Evolutionary conservation across 441 rosid species (phyloP).

Genomic region (Pelargonium australe): DNA sequence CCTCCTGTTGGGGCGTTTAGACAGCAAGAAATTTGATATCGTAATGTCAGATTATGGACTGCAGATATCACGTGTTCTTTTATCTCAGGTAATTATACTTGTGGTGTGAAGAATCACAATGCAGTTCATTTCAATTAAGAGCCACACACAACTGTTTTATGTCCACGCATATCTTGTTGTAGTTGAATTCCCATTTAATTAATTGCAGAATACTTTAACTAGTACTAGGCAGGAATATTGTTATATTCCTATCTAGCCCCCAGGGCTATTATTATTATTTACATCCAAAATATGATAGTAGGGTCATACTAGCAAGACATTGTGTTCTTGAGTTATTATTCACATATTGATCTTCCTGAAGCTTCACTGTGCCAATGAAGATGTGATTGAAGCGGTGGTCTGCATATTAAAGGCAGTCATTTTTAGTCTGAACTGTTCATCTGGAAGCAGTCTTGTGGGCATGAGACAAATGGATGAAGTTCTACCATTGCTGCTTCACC

Average conservation of each 20-base stretch:
- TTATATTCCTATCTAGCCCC: background rate
- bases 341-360: slow-evolving; percentile 29
- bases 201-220: background rate
- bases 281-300: slow-evolving; percentile 2
- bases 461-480: slow-evolving; percentile 51
- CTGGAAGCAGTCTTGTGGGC: slow-evolving; percentile 36
- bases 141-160: background rate
- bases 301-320: slow-evolving; percentile 1
- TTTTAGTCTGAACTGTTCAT: slow-evolving; percentile 43
- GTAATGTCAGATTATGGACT: slow-evolving; percentile 52
- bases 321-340: slow-evolving; percentile 19
- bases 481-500: slow-evolving; percentile 57
- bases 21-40: slow-evolving; percentile 55
- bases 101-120: slow-evolving; percentile 11
- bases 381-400: slow-evolving; percentile 53
- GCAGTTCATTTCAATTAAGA: background rate
- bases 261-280: background rate
- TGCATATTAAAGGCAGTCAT: slow-evolving; percentile 60
- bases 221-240: background rate
- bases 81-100: slow-evolving; percentile 55
- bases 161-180: slow-evolving; percentile 4
- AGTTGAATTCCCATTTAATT: background rate
- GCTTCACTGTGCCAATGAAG: slow-evolving; percentile 75
- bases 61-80: slow-evolving; percentile 56
- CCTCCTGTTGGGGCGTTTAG: slow-evolving; percentile 83